These are phyloP conservation scores for Aspergillus affinis DNA, from an alignment of 495 filamentous ascomycete species.

Conservation along the genomic window DNA sequence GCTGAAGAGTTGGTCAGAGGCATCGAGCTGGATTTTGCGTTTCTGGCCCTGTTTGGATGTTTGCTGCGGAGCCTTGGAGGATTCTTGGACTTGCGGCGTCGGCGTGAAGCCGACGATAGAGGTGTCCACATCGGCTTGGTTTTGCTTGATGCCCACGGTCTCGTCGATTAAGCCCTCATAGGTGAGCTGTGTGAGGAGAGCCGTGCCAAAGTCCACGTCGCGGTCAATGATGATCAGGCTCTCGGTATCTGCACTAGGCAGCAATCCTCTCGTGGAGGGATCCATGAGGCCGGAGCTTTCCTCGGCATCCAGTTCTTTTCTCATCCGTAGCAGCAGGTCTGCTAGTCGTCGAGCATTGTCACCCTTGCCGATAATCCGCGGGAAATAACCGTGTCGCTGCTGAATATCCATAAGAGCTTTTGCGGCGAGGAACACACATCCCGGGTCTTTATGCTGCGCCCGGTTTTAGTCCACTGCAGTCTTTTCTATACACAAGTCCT, in stretches of 20 bases:
- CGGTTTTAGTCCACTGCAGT: neutral
- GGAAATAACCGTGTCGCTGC: conserved; percentile 88
- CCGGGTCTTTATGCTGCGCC: conserved; percentile 78
- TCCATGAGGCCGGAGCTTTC: conserved; percentile 63
- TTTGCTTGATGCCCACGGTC: conserved; percentile 81
- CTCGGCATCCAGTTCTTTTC: conserved; percentile 80
- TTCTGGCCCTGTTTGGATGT: conserved; percentile 66
- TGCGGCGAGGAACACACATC: conserved; percentile 80
- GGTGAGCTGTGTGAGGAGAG: conserved; percentile 89
- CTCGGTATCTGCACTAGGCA: conserved; percentile 86
- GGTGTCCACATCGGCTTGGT: conserved; percentile 90
- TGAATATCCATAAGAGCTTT: conserved; percentile 95
- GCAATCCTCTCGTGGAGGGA: conserved; percentile 59
- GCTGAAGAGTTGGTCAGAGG: conserved; percentile 84
- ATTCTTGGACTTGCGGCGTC: conserved; percentile 51
- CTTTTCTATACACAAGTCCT: neutral
- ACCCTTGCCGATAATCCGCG: conserved; percentile 93
- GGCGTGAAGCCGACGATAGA: conserved; percentile 78
- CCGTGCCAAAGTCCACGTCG: conserved; percentile 88
- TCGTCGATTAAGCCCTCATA: conserved; percentile 98
- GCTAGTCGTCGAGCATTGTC: conserved; percentile 87
- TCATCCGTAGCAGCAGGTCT: conserved; percentile 89
- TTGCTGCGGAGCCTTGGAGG: conserved; percentile 54
- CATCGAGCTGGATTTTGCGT: conserved; percentile 86
- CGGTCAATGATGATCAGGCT: conserved; percentile 93